These are phyloP conservation scores for Rutidosis leptorrhynchoides DNA, from an alignment of 129 eudicot genomes.

Conservation along the genomic window DNA sequence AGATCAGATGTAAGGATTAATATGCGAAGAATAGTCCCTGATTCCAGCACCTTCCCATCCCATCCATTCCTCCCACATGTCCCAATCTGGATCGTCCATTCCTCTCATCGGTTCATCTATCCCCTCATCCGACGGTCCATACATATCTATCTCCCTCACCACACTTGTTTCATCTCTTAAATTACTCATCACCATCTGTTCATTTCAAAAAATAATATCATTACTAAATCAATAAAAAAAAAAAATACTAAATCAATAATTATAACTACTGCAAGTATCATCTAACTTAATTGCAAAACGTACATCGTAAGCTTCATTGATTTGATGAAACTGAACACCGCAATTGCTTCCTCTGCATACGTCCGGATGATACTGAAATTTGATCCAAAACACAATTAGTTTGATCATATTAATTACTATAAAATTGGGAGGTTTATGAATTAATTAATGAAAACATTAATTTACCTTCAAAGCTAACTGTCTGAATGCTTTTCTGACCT, in stretches of 20 bases:
- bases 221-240: neutral
- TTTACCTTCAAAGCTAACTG: slow-evolving; percentile 78
- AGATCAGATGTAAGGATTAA: slow-evolving; percentile 66
- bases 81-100: slow-evolving; percentile 65
- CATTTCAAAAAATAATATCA: neutral
- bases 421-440: neutral
- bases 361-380: slow-evolving; percentile 87
- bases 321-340: slow-evolving; percentile 61
- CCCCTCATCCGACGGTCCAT: slow-evolving; percentile 32
- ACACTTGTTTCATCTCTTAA: slow-evolving; percentile 43
- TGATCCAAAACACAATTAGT: slow-evolving; percentile 9
- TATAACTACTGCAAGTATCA: too few species aligned
- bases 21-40: slow-evolving; percentile 63
- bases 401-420: neutral
- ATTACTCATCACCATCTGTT: slow-evolving; percentile 62
- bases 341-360: slow-evolving; percentile 77
- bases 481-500: slow-evolving; percentile 82
- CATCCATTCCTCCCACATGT: slow-evolving; percentile 88
- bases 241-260: neutral
- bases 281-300: too few species aligned
- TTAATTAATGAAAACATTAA: neutral
- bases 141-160: slow-evolving; percentile 27
- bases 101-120: slow-evolving; percentile 53
- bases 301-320: slow-evolving; percentile 87
- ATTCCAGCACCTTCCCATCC: slow-evolving; percentile 99